phyloP scores from a whole-genome alignment of 2,329 filamentous ascomycete species.

The Aspergillus glaucus region DNA sequence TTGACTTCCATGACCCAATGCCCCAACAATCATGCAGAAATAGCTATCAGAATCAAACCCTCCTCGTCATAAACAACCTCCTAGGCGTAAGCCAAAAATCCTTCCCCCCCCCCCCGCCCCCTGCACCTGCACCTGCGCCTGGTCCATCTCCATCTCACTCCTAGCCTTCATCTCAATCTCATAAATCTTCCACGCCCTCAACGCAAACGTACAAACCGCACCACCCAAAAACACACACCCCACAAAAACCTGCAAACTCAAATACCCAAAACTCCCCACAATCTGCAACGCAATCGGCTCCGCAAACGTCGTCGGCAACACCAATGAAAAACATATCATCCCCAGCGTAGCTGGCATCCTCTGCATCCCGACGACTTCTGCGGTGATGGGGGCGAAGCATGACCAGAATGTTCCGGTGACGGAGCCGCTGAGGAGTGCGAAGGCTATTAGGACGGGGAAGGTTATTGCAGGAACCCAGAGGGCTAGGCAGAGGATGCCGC shows the following conservation, averaged over 20 bases:
- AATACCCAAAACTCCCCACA: conserved; percentile 36
- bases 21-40: no score
- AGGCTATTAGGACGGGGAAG: conserved; percentile 55
- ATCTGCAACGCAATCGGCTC: conserved; percentile 57
- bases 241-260: conserved; percentile 48
- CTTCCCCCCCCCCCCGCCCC: neutral
- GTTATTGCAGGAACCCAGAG: conserved; percentile 57
- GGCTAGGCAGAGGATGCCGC: conserved; percentile 53
- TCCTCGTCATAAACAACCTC: neutral
- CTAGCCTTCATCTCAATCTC: conserved; percentile 16
- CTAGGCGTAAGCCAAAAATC: neutral
- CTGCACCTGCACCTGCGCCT: neutral
- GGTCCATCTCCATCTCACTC: conserved; percentile 6
- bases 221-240: conserved; percentile 56
- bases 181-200: conserved; percentile 36
- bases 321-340: conserved; percentile 55
- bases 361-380: conserved; percentile 56
- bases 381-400: conserved; percentile 53
- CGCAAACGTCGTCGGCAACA: conserved; percentile 43
- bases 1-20: no score
- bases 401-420: conserved; percentile 57
- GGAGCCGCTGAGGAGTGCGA: conserved; percentile 52
- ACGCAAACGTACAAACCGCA: conserved; percentile 42
- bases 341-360: conserved; percentile 53
- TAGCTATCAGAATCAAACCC: neutral